phyloP scores from a whole-genome alignment of 352 stramenopile species.

The Globisporangium radiosum region DNA sequence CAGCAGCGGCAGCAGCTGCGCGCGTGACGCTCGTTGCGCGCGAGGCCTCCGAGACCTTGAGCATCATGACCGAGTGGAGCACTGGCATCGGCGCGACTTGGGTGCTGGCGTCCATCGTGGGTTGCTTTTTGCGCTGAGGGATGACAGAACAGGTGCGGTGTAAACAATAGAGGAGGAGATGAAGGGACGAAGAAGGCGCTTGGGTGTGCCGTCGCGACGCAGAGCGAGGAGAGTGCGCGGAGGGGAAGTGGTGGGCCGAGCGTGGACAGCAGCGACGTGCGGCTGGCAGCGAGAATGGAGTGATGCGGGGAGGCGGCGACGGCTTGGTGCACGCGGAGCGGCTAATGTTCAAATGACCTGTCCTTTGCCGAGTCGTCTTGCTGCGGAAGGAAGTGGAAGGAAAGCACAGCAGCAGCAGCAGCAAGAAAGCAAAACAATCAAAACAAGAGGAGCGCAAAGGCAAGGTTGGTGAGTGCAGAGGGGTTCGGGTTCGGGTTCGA shows the following conservation, averaged over 20 bases:
- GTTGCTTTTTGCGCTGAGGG: not conserved
- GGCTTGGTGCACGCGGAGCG: slow-evolving; percentile 22
- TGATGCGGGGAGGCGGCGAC: slow-evolving; percentile 2
- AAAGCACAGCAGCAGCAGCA: not conserved
- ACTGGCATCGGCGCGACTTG: slow-evolving; percentile 19
- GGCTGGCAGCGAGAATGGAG: not conserved
- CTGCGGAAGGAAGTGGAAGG: not conserved
- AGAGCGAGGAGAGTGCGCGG: not conserved
- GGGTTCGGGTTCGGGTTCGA: not conserved
- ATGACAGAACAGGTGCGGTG: not conserved
- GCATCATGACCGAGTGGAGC: slow-evolving; percentile 16
- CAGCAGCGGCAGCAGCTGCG: slow-evolving; percentile 7
- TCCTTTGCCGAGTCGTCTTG: slow-evolving; percentile 10
- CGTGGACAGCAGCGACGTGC: not conserved
- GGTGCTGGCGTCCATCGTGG: slow-evolving; percentile 28
- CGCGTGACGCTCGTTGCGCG: slow-evolving; percentile 16
- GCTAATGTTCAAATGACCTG: slow-evolving; percentile 68
- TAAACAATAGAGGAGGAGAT: not conserved
- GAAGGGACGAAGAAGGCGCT: too few species aligned
- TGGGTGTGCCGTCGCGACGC: too few species aligned
- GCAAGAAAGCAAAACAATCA: slow-evolving; percentile 5
- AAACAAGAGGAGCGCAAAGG: not conserved
- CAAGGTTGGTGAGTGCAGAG: not conserved
- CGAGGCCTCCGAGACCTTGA: slow-evolving; percentile 15
- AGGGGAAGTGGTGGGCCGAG: not conserved